Base-by-base conservation (phyloP, 2,329 filamentous ascomycete genomes). In the Aspergillus aculeatinus region DNA sequence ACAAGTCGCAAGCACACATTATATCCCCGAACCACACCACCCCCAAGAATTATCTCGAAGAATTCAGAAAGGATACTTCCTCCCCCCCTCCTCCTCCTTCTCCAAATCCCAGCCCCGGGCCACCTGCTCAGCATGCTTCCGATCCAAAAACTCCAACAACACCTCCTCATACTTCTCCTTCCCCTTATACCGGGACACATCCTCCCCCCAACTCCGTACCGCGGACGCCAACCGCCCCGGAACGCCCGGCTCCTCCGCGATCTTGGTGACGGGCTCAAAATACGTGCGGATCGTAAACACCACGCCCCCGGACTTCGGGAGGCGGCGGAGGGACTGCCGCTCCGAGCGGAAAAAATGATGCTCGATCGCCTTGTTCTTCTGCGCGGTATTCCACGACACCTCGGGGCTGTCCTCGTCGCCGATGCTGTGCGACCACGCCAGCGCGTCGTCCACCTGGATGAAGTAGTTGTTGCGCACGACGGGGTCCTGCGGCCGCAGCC, bases 251-350 rank as follows among this genome's bases (percentile, higher is more conserved):
- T 94, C 90, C 71, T 85, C 74, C 0, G 78, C 86, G 60, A 94
- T 83, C 16, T 88, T 85, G 0, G 82, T 87, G 31, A 94, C 76
- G 0, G 89, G 89, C 60, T 87, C 84, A 69, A 94, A 92, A 73
- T 94, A 94, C 0, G 90, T 94, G 12, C 90, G 80, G 54, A 94
- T 91, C 0, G 90, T 93, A 68, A 94, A 94, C 3, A 88, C 84
- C 1, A 88, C 79, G 0, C 80, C 86, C 0, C 85, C 83, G 0
- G 79, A 81, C 65, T 76, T 80, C 3, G 86, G 86, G 60, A 89
- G 77, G 52, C 90, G 76, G 12, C 89, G 78, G 55, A 94, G 70
- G 19, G 83, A 85, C 79, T 94, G 90, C 48, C 90, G 76, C 77
- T 94, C 90, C 0, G 87, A 91, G 16, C 92, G 83, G 74, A 95